phyloP scores from a whole-genome alignment of 2,329 filamentous ascomycete species.

The Ophiostoma perfectum region DNA sequence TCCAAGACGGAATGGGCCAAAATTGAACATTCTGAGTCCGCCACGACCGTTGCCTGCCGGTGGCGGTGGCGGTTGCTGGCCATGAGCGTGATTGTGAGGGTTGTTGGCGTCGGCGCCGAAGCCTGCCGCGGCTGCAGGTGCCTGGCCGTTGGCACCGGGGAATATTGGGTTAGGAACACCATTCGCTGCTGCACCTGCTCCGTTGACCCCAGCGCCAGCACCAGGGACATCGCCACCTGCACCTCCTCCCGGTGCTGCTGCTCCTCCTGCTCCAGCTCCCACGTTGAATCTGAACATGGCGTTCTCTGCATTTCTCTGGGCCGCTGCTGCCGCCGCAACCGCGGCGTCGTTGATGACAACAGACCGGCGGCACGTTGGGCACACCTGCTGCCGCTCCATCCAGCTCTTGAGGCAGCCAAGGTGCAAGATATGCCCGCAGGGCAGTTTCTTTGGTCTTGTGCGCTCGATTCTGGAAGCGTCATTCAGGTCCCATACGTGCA shows the following conservation, averaged over 20 bases:
- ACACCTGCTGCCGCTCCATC: constrained; percentile 95
- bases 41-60: constrained; percentile 28
- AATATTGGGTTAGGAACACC: neutral
- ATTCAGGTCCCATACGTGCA: constrained; percentile 69
- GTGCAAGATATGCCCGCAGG: constrained; percentile 92
- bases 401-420: constrained; percentile 93
- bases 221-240: neutral
- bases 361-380: constrained; percentile 84
- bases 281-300: constrained; percentile 8
- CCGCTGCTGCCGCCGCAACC: constrained; percentile 18
- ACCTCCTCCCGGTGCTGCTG: neutral
- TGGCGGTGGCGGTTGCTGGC: constrained; percentile 29
- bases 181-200: neutral
- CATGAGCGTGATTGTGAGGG: constrained; percentile 33
- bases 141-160: constrained; percentile 28
- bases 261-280: neutral
- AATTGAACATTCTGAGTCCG: constrained; percentile 35
- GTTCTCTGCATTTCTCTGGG: constrained; percentile 7
- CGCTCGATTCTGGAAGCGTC: constrained; percentile 71
- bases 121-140: constrained; percentile 17
- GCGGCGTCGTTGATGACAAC: constrained; percentile 56
- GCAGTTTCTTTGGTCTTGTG: constrained; percentile 86
- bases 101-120: constrained; percentile 7
- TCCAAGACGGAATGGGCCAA: constrained; percentile 69
- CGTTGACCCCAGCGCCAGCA: constrained; percentile 2